Base-by-base conservation (phyloP, 495 filamentous ascomycete genomes). In the Aspergillus cristatus region DNA sequence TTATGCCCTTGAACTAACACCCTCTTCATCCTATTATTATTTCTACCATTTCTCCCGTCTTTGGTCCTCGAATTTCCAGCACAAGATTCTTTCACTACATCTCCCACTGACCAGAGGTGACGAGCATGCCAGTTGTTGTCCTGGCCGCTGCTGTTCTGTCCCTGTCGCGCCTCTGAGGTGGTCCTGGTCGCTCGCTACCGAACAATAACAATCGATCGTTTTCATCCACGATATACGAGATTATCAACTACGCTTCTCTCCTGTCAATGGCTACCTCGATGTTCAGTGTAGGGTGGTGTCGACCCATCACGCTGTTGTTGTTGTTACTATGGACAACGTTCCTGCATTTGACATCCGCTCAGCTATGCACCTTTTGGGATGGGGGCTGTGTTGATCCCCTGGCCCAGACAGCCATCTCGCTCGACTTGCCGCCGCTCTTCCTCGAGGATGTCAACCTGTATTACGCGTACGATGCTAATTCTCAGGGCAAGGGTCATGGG, bases 321-420 rank as follows among this genome's bases (percentile, higher is more conserved):
- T 33, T 57, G 15, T 14, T 55, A 14, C 10, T 55, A 2, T 5
- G 59, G 15, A 24, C 51, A 10, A 35, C 40, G 24, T 26, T 58
- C 7, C 34, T 56, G 2, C 54, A 45, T 16, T 28, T 42, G 22
- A 41, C 37, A 18, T 37, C 46, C 8, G 60, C 61, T 32, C 54
- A 63, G 33, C 49, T 62, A 31, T 69, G 65, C 37, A 54, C 52
- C 1, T 69, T 69, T 39, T 61, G 58, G 56, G 54, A 61, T 38
- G 51, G 31, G 3, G 56, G 45, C 3, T 69, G 65, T 40, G 56
- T 69, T 42, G 65, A 69, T 34, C 54, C 63, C 2, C 48, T 67
- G 17, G 65, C 65, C 34, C 65, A 69, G 35, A 58, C 58, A 5
- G 60, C 63, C 18, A 48, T 64, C 3, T 46, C 52, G 14, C 53